Base-by-base conservation (phyloP, 2,329 filamentous ascomycete species). In the Aspergillus sp. region DNA sequence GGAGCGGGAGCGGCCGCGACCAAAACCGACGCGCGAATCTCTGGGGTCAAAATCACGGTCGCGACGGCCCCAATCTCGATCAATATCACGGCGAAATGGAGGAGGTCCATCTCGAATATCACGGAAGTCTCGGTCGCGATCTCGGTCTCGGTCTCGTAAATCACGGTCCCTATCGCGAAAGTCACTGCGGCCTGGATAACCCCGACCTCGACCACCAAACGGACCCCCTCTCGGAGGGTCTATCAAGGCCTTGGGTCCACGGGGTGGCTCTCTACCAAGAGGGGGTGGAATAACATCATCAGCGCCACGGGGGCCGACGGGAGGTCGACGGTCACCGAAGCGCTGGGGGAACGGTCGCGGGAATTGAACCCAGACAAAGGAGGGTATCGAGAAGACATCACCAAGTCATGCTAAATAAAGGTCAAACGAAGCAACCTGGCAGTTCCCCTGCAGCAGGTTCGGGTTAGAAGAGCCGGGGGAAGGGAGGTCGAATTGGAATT, bases 201-300 rank as follows among this genome's bases (percentile, higher is more conserved):
- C 61, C 82, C 84, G 28, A 26, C 65, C 64, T 36, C 62, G 61
- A 41, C 66, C 63, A 48, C 60, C 58, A 46, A 67, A 65, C 13
- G 58, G 53, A 19, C 60, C 57, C 29, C 82, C 82, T 50, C 77
- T 79, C n/a, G 81, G 78, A 28, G 79, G 70, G 48, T 91, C 87
- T 47, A 86, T 78, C 45, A 90, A 71, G 4, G 86, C 88, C 65
- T 90, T 89, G 8, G 90, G 89, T 0, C 87, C 90, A 44, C 89
- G 79, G 3, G 90, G 90, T 2, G 87, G 84, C 50, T 94, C 88
- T 52, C 85, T 77, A 9, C 77, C 74, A 63, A 61, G 76, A 51
- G 53, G 75, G 61, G 54, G 82, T 52, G 82, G 75, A 53, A 76
- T 78, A 2, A 76, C 66, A 52, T 77, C 78, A 48, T 87, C 87